Evolutionary conservation across 2,329 filamentous ascomycete species (phyloP), one percentile per base, ranked within the genome.

Genomic region (Diplodia sapinea): DNA sequence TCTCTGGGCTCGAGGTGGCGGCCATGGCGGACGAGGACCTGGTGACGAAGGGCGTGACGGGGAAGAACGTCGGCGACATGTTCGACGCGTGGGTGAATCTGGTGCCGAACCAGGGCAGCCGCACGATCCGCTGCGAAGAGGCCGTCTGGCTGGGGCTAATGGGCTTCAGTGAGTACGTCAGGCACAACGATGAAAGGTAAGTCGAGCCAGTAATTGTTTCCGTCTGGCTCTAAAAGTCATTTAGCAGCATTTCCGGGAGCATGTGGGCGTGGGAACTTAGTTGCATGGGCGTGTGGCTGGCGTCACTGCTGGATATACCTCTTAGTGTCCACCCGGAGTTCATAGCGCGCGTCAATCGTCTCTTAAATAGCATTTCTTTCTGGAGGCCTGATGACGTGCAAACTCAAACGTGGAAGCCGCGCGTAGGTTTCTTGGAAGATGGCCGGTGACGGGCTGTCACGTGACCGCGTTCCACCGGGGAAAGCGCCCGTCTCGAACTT

Each of bases 61-160:
- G 88, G 40, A 82, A 83, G 29, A 88, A 87, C 69, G 89, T 89
- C 8, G 86, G 83, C 71, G 87, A 92, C 71, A 76, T 94, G 62
- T 96, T 96, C 76, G 93, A 96, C 78, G 85, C 89, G 72, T 96
- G 92, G 92, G 84, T 96, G 20, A 92, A 96, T 77, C 84, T 95
- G 54, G 83, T 93, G 70, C 91, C 92, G 3, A 87, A 88, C 1
- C 93, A 96, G 77, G 92, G 92, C 0, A 94, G 91, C 76, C 84
- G 92, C 73, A 93, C 89, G 1, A 94, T 96, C 70, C 82, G 91
- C 70, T 95, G 92, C 0, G 92, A 96, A 73, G 93, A 96, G 79
- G 92, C 92, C 1, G 80, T 96, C 20, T 91, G 91, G 80, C 87
- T 95, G 74, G 91, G 89, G 0, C 77, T 96, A 75, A 89, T 89